phyloP scores from a whole-genome alignment of 768 basidiomycete genomes.

The Tephrocybe sp. region DNA sequence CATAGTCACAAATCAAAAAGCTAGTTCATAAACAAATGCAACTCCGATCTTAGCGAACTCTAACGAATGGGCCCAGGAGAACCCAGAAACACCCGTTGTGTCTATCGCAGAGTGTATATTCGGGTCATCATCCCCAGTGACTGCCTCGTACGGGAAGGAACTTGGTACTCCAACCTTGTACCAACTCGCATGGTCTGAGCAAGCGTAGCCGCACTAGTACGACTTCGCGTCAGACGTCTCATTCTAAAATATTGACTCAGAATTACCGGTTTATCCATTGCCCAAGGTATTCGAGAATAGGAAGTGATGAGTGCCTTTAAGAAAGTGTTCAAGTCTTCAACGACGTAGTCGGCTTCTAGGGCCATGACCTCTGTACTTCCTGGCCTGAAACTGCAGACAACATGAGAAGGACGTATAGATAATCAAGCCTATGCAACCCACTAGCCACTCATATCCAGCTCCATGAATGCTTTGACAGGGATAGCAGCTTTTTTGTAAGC shows the following conservation, averaged over 20 bases:
- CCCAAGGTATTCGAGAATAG: conserved; percentile 37
- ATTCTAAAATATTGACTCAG: no score
- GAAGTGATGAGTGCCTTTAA: conserved; percentile 38
- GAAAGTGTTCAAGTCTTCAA: conserved; percentile 41
- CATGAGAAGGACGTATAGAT: conserved; percentile 3
- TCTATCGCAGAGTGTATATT: conserved; percentile 43
- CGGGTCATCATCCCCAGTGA: conserved; percentile 44
- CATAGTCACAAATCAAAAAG: conserved; percentile 18
- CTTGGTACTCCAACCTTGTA: conserved; percentile 40
- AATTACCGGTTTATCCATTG: conserved; percentile 37
- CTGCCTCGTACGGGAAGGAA: conserved; percentile 43
- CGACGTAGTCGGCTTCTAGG: conserved; percentile 40
- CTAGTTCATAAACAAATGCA: conserved; percentile 57
- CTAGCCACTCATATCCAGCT: conserved; percentile 49
- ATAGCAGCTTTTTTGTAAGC: conserved; percentile 40
- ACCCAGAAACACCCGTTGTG: conserved; percentile 45
- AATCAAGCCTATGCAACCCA: conserved; percentile 16
- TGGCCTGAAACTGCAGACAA: conserved; percentile 40
- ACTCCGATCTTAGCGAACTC: conserved; percentile 63
- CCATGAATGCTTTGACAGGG: conserved; percentile 40
- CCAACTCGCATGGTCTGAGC: conserved; percentile 51
- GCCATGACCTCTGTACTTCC: conserved; percentile 42
- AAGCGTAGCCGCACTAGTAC: conserved; percentile 39
- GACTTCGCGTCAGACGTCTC: no score
- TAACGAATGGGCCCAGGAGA: conserved; percentile 50